A percentile compares a stretch with the other conserved stretches of the same genome.
phyloP scores from a whole-genome alignment of 1,284 basidiomycete species.

The Microbotryomycetes sp. region DNA sequence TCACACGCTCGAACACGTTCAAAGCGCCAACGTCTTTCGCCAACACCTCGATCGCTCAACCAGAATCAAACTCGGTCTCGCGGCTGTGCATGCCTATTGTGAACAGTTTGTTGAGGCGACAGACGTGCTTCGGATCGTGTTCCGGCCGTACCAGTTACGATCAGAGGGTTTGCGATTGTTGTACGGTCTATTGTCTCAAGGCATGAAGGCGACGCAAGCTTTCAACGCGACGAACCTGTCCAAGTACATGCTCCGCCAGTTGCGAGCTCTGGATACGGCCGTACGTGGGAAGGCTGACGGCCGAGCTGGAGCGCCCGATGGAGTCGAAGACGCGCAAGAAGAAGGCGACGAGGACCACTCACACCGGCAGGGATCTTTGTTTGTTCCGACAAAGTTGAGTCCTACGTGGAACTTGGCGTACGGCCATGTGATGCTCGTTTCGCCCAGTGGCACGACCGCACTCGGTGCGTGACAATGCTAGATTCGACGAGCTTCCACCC shows the following conservation, averaged over 20 bases:
- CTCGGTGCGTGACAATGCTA: slow-evolving; percentile 74
- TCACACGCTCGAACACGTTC: slow-evolving; percentile 70
- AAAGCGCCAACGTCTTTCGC: slow-evolving; percentile 68
- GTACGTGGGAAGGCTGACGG: neutral
- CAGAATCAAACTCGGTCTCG: slow-evolving; percentile 33
- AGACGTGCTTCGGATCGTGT: slow-evolving; percentile 64
- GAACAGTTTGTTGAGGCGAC: slow-evolving; percentile 55
- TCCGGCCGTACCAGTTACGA: slow-evolving; percentile 64
- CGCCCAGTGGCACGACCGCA: slow-evolving; percentile 81
- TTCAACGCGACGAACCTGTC: slow-evolving; percentile 69
- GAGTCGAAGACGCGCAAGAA: neutral
- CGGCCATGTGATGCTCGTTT: slow-evolving; percentile 73
- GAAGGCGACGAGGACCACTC: slow-evolving; percentile 6
- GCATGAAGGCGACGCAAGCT: slow-evolving; percentile 58
- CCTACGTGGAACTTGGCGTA: slow-evolving; percentile 73
- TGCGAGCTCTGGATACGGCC: slow-evolving; percentile 13
- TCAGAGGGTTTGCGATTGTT: slow-evolving; percentile 73
- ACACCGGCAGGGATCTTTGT: slow-evolving; percentile 15
- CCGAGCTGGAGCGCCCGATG: neutral
- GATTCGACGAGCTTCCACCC: neutral
- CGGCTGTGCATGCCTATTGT: slow-evolving; percentile 63
- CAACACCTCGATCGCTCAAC: slow-evolving; percentile 62
- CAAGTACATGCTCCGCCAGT: slow-evolving; percentile 51
- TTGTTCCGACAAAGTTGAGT: slow-evolving; percentile 59
- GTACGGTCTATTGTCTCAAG: slow-evolving; percentile 59